These are phyloP conservation scores for Suhomyces sp. DNA, from an alignment of 805 yeast species.

Conservation along the genomic window DNA sequence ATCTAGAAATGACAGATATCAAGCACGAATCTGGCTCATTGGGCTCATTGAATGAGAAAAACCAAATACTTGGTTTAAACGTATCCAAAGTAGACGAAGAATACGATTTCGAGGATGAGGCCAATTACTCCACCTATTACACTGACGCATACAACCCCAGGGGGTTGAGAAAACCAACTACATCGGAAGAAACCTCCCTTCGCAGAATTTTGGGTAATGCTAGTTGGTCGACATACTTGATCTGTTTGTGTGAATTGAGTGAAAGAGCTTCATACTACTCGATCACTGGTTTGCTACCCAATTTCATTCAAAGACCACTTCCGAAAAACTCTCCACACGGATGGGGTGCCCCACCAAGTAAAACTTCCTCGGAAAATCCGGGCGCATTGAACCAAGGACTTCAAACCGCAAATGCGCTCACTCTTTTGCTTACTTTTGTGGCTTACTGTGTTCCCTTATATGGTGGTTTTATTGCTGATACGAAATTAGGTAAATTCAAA, in stretches of 20 bases:
- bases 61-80: not conserved
- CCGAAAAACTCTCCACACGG: slow-evolving; percentile 48
- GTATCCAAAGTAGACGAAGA: slow-evolving; percentile 1
- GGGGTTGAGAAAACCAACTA: slow-evolving; percentile 37
- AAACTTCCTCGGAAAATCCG: slow-evolving; percentile 35
- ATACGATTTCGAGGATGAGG: slow-evolving; percentile 15
- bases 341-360: slow-evolving; percentile 36
- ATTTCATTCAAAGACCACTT: slow-evolving; percentile 51
- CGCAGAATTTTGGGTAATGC: slow-evolving; percentile 45
- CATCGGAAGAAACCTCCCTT: slow-evolving; percentile 21
- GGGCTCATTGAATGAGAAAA: not conserved
- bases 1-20: not conserved
- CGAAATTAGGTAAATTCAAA: slow-evolving; percentile 44
- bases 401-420: slow-evolving; percentile 45
- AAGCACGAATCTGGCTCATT: not conserved
- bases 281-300: slow-evolving; percentile 41
- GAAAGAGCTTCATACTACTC: slow-evolving; percentile 58
- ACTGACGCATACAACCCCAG: slow-evolving; percentile 35
- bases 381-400: slow-evolving; percentile 52
- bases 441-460: slow-evolving; percentile 51
- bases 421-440: slow-evolving; percentile 45
- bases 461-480: slow-evolving; percentile 54
- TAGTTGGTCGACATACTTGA: slow-evolving; percentile 48
- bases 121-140: slow-evolving; percentile 18
- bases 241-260: slow-evolving; percentile 47